phyloP scores from a whole-genome alignment of 768 basidiomycete species.

The Steccherinum ochraceum region DNA sequence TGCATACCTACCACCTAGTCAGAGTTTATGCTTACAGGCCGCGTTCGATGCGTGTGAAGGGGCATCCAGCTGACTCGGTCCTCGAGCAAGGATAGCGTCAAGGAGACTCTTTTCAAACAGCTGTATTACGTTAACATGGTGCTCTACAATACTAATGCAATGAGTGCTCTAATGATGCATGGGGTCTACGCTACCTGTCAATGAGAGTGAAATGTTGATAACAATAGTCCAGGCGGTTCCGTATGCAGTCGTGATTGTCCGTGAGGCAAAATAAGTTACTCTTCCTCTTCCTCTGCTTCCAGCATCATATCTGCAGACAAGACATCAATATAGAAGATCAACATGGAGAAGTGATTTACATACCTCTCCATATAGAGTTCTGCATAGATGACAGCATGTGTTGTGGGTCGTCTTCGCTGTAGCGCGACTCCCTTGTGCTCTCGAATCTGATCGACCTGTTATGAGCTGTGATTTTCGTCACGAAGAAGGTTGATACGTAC shows the following conservation, averaged over 20 bases:
- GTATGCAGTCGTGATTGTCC: background rate
- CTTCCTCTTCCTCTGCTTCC: slow-evolving; percentile 40
- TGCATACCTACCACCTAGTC: too few species aligned
- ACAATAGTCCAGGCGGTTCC: background rate
- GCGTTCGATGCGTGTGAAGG: too few species aligned
- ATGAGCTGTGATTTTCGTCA: too few species aligned
- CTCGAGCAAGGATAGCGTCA: too few species aligned
- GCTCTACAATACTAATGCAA: slow-evolving; percentile 13
- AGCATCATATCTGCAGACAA: slow-evolving; percentile 33
- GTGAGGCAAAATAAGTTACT: slow-evolving; percentile 1
- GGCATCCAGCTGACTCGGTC: too few species aligned
- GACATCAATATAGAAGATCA: background rate
- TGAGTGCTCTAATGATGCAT: slow-evolving; percentile 6
- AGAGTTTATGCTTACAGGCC: too few species aligned
- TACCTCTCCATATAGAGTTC: slow-evolving; percentile 69
- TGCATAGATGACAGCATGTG: slow-evolving; percentile 54
- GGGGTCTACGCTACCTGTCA: slow-evolving; percentile 1
- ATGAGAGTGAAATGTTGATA: background rate
- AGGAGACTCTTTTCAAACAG: too few species aligned
- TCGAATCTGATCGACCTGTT: slow-evolving; percentile 27
- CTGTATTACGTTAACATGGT: slow-evolving; percentile 12
- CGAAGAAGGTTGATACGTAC: slow-evolving; percentile 41
- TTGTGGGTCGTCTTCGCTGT: slow-evolving; percentile 27
- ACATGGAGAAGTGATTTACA: slow-evolving; percentile 19
- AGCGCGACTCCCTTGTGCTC: slow-evolving; percentile 15